Evolutionary conservation across 495 filamentous ascomycete genomes (phyloP), one percentile per base, ranked within the genome.

Genomic region (Penicillium angulare): DNA sequence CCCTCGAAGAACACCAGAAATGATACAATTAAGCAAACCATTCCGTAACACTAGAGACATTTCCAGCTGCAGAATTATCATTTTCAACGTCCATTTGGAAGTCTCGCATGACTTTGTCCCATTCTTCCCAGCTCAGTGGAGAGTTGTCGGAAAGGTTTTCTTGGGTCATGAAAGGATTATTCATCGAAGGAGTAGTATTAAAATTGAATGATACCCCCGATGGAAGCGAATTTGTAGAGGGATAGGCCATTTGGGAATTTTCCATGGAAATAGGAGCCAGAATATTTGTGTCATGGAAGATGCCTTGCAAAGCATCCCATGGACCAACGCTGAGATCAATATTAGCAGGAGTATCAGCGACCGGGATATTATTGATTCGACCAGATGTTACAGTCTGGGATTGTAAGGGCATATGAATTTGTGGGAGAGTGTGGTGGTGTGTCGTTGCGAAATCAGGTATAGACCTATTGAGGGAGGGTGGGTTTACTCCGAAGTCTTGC

Each of bases 21-120:
- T 38, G 34, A 15, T 41, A 13, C 10, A n/a, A 32, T 55, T 32
- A 68, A 34, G 56, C 49, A 52, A 68, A 57, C 71, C 69, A 75
- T 46, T 64, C 64, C 6, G 61, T 51, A n/a, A 69, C 52, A 47
- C 69, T 64, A 20, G 49, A 55, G 13, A 55, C 63, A 36, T 62
- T 63, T 3, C 55, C 44, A 1, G 53, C 53, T 3, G 13, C 43
- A 3, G 50, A 16, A 22, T 61, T 56, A 0, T 61, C 60, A 17
- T 70, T 65, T 15, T 69, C 65, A 35, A 76, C 40, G 29, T 76
- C 72, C 55, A 66, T 65, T 38, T 79, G 69, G 48, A 76, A 79
- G 24, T 79, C 75, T 4, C 72, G 71, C 69, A 79, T 73, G 23
- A 79, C 76, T 21, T 73, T 66, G 39, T 77, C 75, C 72, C 76